Percentiles rank a stretch among this genome's conserved stretches.
These are phyloP conservation scores for Solanum bulbocastanum DNA, from an alignment of 257 asterid species.

Conservation along the genomic window DNA sequence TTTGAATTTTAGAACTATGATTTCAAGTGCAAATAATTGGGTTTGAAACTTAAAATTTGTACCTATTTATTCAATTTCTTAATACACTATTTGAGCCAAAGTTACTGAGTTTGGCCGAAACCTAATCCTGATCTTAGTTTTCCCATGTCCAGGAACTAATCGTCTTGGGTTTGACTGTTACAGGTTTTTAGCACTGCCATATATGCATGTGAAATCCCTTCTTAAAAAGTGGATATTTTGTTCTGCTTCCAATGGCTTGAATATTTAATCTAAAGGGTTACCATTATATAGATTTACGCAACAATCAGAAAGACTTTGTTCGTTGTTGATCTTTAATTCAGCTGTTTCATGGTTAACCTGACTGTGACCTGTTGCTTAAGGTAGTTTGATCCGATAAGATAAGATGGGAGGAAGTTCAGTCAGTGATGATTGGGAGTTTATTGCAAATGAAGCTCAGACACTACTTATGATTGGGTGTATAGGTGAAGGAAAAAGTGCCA, in stretches of 20 bases:
- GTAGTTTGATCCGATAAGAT: neutral
- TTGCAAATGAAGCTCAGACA: conserved; percentile 36
- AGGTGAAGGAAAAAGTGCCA: conserved; percentile 90
- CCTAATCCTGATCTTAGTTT: neutral
- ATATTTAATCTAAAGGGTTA: neutral
- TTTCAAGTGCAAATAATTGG: neutral
- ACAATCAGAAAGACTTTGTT: neutral
- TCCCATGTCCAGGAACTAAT: neutral
- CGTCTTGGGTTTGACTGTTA: neutral
- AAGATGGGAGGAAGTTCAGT: conserved; percentile 63
- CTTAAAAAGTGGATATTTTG: neutral
- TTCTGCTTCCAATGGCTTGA: neutral
- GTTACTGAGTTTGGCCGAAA: neutral
- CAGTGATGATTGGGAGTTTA: conserved; percentile 77
- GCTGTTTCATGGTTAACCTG: neutral
- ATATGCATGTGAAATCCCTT: neutral
- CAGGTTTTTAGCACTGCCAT: neutral
- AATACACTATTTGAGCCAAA: too few species aligned
- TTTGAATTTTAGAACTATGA: neutral
- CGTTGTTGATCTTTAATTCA: neutral
- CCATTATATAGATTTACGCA: neutral
- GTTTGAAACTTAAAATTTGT: neutral
- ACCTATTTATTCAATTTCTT: too few species aligned
- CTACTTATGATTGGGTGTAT: conserved; percentile 65
- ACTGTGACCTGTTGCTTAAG: neutral